Evolutionary conservation across 441 rosid genomes (phyloP).

Genomic region (Adansonia madagascariensis): DNA sequence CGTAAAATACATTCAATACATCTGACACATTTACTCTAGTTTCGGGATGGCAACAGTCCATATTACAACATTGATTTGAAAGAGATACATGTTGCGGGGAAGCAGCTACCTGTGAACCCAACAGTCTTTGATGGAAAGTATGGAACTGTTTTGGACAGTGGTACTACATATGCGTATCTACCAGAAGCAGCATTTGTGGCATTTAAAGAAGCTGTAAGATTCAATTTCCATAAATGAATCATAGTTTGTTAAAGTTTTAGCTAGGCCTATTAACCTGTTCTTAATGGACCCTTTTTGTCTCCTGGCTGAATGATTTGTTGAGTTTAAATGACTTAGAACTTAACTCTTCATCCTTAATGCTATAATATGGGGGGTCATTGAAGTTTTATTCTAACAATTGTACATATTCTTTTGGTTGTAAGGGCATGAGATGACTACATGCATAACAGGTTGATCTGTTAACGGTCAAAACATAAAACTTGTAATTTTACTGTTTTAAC

Average conservation of each 20-base stretch:
- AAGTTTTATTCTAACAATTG: conserved; percentile 22
- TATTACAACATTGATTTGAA: conserved; percentile 93
- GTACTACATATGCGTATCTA: conserved; percentile 91
- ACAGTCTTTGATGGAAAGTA: conserved; percentile 74
- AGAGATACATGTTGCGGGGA: conserved; percentile 90
- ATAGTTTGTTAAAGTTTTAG: background rate
- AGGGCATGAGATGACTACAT: background rate
- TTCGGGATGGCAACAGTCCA: conserved; percentile 97
- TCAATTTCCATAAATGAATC: conserved; percentile 19
- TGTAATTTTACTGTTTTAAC: background rate
- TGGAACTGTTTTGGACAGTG: conserved; percentile 88
- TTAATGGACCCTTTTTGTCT: background rate
- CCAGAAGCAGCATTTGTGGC: conserved; percentile 78
- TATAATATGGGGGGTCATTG: background rate
- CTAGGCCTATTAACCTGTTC: conserved; percentile 4
- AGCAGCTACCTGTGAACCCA: conserved; percentile 63
- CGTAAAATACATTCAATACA: conserved; percentile 58
- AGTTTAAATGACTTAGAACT: conserved; percentile 17
- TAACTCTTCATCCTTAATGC: background rate
- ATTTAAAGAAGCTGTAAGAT: conserved; percentile 80
- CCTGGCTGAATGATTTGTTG: background rate
- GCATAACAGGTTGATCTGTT: conserved; percentile 15
- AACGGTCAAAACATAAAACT: background rate
- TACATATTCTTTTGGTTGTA: background rate
- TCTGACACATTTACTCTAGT: conserved; percentile 96